Base-by-base conservation (phyloP, 371 early-diverging fungal genomes). In the Lichtheimia ramosa region DNA sequence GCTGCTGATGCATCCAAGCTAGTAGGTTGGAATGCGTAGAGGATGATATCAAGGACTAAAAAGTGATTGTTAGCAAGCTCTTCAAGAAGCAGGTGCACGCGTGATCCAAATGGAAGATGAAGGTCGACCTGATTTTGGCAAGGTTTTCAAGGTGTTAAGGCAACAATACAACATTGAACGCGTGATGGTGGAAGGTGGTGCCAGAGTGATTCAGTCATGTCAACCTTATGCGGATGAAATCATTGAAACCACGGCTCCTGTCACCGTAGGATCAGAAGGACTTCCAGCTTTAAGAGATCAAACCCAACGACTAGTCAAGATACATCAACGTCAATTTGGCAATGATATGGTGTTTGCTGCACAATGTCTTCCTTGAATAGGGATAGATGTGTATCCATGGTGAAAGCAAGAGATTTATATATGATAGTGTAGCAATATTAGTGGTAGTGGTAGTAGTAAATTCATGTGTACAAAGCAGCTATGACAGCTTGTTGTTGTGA, bases 111-210 rank as follows among this genome's bases (percentile, higher is more conserved):
- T 43, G 42, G 56, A 21, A 55, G 6, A 43, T 15, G 56, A 48
- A 15, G 51, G 50, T 42, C 62, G 51, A n/a, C 39, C 63, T 14
- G 58, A 20, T 13, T 48, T 56, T 3, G 51, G 27, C 4, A 21
- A 61, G 13, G 63, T 77, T 13, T 69, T 83, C 2, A 27, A 54
- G 15, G 42, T 49, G 15, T 54, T 85, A 41, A 56, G 56, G 48
- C 25, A 39, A 3, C 50, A 58, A 18, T 34, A 34, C 34, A 81
- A 79, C 2, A 82, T 86, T 8, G 58, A 64, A 6, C 62, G 75
- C 0, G 62, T 97, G 23, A 97, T 97, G 97, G 89, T 97, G 18
- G 97, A 97, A 81, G 97, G 97, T 14, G 97, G 97, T 2, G 87
- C 95, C 0, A 66, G 70, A 13, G 76, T 97, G 8, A 95, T 96